Evolutionary conservation across 352 stramenopile genomes (phyloP), one percentile per base, ranked within the genome.

Genomic region (Pythium aristosporum): DNA sequence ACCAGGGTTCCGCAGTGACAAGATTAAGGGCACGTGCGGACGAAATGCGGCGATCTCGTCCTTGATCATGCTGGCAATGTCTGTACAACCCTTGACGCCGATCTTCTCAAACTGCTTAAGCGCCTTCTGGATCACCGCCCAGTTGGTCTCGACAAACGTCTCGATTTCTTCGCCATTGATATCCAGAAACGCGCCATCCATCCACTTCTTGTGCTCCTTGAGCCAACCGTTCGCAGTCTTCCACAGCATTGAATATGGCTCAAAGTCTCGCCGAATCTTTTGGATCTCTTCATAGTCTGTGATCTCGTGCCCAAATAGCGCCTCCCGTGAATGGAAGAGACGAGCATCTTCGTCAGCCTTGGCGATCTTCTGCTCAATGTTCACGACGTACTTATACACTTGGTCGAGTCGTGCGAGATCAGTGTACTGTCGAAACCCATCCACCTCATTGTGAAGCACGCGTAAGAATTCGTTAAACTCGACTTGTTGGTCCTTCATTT

Each of bases 191-290:
- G 81, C 87, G 12, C 82, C 87, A 63, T 94, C 81, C 28, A 96
- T 97, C 94, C 96, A 99, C 16, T 74, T 80, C 57, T 98, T 96
- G 2, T 92, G 83, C 46, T 80, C 92, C 60, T 96, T 78, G 36
- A 97, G 87, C 96, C 96, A 99, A 52, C 94, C 86, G 63, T 91
- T 91, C n/a, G 87, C 82, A 4, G 85, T 96, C 34, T 83, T 79
- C 96, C 96, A 98, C 15, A 98, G 77, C 57, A 91, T 84, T 18
- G 92, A 89, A 61, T 98, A 99, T 10, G 96, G 93, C 65, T 98
- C 96, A 61, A 99, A 98, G 12, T 82, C 39, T 16, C 39, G 39
- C 39, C 39, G 13, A n/a, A 46, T 85, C 76, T 98, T 98, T 57
- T 94, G 88, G 3, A 98, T 71, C 53, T 76, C 68, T 9, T 92